Evolutionary conservation across 345 rosid genomes (phyloP), one percentile per base, ranked within the genome.

Genomic region (Linum lewisii): DNA sequence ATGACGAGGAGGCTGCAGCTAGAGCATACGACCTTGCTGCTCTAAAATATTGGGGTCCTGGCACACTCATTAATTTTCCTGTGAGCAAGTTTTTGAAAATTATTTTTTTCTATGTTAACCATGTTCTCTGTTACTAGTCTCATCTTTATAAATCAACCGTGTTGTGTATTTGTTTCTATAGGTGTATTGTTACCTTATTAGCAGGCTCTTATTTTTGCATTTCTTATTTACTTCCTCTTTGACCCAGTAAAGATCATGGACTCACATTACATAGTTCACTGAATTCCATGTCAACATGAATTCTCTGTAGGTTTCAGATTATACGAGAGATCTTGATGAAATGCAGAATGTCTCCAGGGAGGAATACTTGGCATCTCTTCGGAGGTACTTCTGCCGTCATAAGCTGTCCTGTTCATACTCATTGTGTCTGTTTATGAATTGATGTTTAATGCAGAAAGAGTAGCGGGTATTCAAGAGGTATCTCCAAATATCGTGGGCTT

Each of bases 1-100:
- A 93, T 72, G 97, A 93, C n/a, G 99, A 93, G 72, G 99, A 93
- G 79, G 99, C 97, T 75, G 99, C 99, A 13, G 95, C 99, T 60
- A 80, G 99, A 80, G 99, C 99, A 38, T 93, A 93, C 57, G 97
- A 93, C 78, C 97, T 93, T 66, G 95, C 99, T 69, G 99, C 97
- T 67, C 78, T 93, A 44, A 93, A 89, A 75, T 88, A 93, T 65
- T 93, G 97, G 99, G 99, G 99, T 25, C 97, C 97, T 52, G 99
- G 95, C 63, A 92, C 98, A 20, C 95, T 93, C 56, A 93, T 93
- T 21, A 93, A 93, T 72, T 93, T 93, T 73, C 99, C 97, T 34
- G 99, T 93, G 65, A 82, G 81, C 69, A 51, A 32, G 62, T 32
- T 59, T 16, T 15, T 29, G n/a, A 15, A 8, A 26, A 20, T 32